Conservation (phyloP, 345 rosid species). For the Salix caprea region DNA sequence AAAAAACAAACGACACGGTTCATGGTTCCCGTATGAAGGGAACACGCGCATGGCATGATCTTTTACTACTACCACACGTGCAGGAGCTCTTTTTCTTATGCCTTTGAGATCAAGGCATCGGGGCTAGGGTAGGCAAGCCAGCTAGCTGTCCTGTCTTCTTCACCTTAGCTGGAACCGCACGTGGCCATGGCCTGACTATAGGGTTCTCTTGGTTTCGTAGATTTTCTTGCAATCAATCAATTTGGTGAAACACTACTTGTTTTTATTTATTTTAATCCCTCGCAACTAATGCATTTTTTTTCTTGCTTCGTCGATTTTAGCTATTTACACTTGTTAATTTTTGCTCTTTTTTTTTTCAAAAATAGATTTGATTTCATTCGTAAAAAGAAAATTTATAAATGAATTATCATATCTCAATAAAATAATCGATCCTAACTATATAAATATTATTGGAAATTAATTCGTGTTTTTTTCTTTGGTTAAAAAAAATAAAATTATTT, state of each 20-base stretch:
- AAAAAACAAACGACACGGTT: background rate
- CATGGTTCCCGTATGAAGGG: background rate
- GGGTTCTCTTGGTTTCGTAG: background rate
- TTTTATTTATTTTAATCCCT: too few species aligned
- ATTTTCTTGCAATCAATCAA: background rate
- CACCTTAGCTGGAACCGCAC: constrained; percentile 45
- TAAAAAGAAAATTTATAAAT: too few species aligned
- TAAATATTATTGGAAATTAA: too few species aligned
- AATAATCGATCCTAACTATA: too few species aligned
- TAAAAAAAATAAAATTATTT: too few species aligned
- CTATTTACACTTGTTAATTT: too few species aligned
- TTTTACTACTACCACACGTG: constrained; percentile 17
- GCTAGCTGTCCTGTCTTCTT: constrained; percentile 31
- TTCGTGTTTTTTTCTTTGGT: too few species aligned
- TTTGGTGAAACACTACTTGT: background rate
- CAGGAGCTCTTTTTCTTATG: background rate
- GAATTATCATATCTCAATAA: too few species aligned
- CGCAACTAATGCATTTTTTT: too few species aligned
- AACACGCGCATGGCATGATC: background rate
- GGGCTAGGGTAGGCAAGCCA: background rate
- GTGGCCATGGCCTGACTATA: constrained; percentile 26
- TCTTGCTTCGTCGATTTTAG: too few species aligned
- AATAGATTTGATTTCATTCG: too few species aligned
- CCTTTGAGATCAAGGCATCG: background rate
- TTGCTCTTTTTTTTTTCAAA: too few species aligned